Base-by-base conservation (phyloP, 805 yeast genomes). In the Jamesozyma gamospora region DNA sequence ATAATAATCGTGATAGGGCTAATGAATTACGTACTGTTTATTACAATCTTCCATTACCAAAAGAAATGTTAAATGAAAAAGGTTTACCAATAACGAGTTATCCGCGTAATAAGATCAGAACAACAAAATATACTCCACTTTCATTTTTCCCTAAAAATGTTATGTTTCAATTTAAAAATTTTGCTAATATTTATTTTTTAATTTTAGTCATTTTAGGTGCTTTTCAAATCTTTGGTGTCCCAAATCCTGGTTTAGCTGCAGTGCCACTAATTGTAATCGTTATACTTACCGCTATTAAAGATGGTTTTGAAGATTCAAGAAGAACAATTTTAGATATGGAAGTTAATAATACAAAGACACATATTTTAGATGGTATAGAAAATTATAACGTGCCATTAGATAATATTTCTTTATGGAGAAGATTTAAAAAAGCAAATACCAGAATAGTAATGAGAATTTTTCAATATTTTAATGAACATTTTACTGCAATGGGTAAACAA, bases 41-140 rank as follows among this genome's bases (percentile, higher is more conserved):
- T 41, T 72, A 77, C 64, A 82, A 82, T 55, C 49, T 72, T 47
- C 67, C 69, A 2, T 56, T 82, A 16, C 87, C 92, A 0, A 73
- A 69, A 17, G 71, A 72, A 19, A 60, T 69, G 56, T 37, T 75
- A 16, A 79, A 78, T 46, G 77, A 76, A 53, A 71, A 78, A 2
- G 79, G 80, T 11, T 67, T 71, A 27, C 83, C 92, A 2, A 54
- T 52, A 13, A 66, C 69, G 1, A 54, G 60, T 12, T 90, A 82
- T 55, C 75, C 94, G 13, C 72, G 96, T 44, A 90, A 90, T 67
- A 90, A 92, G 59, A 85, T 92, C 49, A 77, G 96, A 65, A 88
- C 97, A 0, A 86, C 98, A 2, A 90, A 86, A 65, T 90, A 90
- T 63, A 90, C 97, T 3, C 96, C 97, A 7, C 55, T 92, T 32